Percentiles rank a stretch among this genome's conserved stretches.
Conservation (phyloP, 2,329 filamentous ascomycete species). For the Epichloe gansuensis region DNA sequence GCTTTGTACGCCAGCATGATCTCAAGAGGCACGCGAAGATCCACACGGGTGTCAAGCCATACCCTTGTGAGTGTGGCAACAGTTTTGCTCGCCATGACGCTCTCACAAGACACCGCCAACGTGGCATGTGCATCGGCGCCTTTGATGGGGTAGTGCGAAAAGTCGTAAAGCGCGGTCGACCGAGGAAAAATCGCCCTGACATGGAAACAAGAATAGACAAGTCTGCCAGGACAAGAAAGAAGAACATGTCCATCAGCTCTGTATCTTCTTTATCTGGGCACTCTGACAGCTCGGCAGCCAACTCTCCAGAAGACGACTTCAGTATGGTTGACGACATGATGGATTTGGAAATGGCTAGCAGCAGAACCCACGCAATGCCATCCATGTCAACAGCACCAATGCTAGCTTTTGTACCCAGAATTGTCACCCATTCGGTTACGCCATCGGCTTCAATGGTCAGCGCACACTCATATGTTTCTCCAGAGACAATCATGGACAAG, state of each 20-base stretch:
- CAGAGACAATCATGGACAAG: conserved; percentile 29
- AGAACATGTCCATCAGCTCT: conserved; percentile 36
- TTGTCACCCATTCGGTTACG: conserved; percentile 20
- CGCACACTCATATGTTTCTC: conserved; percentile 33
- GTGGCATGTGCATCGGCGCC: conserved; percentile 91
- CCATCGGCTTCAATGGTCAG: conserved; percentile 28
- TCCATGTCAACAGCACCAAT: conserved; percentile 35
- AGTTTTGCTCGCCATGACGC: conserved; percentile 93
- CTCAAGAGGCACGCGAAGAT: conserved; percentile 96
- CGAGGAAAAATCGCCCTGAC: conserved; percentile 48
- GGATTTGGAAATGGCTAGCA: conserved; percentile 25
- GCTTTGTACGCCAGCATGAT: conserved; percentile 94
- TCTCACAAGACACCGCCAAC: conserved; percentile 82
- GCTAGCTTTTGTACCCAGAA: conserved; percentile 19
- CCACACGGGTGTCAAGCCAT: conserved; percentile 89
- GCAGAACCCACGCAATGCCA: conserved; percentile 14
- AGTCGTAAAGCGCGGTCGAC: conserved; percentile 48
- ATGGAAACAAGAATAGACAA: conserved; percentile 44
- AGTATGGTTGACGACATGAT: conserved; percentile 36
- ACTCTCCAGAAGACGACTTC: conserved; percentile 38
- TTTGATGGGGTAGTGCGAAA: conserved; percentile 64
- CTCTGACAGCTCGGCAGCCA: conserved; percentile 42
- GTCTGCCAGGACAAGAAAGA: conserved; percentile 42
- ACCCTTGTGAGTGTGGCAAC: conserved; percentile 87
- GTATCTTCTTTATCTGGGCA: conserved; percentile 41